Conservation (phyloP, 2,329 filamentous ascomycete species). For the Sarocladiaceae sp. region DNA sequence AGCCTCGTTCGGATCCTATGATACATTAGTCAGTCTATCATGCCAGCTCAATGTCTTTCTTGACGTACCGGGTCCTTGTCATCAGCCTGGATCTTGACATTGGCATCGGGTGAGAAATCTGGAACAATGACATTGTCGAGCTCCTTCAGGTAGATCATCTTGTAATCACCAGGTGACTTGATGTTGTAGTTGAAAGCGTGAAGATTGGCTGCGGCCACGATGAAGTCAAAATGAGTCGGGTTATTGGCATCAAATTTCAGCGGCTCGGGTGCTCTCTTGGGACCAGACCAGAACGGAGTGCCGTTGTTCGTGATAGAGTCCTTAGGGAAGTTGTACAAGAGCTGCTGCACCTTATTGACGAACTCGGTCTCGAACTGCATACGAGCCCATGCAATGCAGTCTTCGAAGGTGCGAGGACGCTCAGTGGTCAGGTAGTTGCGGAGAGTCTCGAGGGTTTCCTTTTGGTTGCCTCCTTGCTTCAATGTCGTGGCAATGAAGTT, state of each 20-base stretch:
- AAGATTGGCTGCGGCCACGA: constrained; percentile 82
- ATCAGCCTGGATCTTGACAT: constrained; percentile 93
- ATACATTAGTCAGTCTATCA: neutral
- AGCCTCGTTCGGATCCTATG: constrained; percentile 65
- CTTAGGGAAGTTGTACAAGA: constrained; percentile 95
- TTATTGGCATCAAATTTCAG: constrained; percentile 84
- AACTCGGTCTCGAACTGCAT: constrained; percentile 89
- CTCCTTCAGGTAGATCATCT: constrained; percentile 68
- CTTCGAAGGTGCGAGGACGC: constrained; percentile 86
- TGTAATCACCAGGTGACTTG: constrained; percentile 66
- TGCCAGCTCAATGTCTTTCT: neutral
- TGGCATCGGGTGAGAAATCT: constrained; percentile 84
- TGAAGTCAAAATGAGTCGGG: constrained; percentile 78
- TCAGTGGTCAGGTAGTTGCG: constrained; percentile 87
- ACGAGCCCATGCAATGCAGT: constrained; percentile 94
- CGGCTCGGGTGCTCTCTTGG: constrained; percentile 90
- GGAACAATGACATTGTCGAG: constrained; percentile 91
- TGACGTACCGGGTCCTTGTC: constrained; percentile 76
- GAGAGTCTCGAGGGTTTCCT: constrained; percentile 84
- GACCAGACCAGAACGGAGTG: constrained; percentile 94
- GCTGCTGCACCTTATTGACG: constrained; percentile 91
- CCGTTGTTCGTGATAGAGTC: constrained; percentile 84
- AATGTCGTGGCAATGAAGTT: constrained; percentile 83
- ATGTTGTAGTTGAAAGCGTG: constrained; percentile 98
- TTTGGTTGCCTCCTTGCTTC: constrained; percentile 92